Evolutionary conservation across 148 eudicot species (phyloP).

Genomic region (Persicaria maculosa): DNA sequence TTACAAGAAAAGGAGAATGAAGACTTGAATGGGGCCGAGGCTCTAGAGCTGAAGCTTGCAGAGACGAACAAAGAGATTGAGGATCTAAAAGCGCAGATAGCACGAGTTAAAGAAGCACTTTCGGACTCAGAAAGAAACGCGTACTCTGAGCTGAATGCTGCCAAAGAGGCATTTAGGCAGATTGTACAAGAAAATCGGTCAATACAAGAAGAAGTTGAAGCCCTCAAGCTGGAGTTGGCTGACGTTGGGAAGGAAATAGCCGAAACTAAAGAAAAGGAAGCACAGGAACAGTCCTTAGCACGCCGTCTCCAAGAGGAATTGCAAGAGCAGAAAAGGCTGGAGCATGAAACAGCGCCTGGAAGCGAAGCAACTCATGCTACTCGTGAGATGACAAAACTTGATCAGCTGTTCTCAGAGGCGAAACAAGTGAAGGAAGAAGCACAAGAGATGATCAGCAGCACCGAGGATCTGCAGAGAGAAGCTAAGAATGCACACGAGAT

Average conservation of each 20-base stretch:
- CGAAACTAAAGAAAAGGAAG: slow-evolving; percentile 28
- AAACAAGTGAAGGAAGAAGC: slow-evolving; percentile 33
- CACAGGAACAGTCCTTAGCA: slow-evolving; percentile 24
- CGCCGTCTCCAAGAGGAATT: slow-evolving; percentile 29
- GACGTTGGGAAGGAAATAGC: slow-evolving; percentile 36
- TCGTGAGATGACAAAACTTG: slow-evolving; percentile 29
- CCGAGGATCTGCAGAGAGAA: slow-evolving; percentile 26
- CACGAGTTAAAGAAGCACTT: slow-evolving; percentile 29
- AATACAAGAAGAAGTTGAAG: slow-evolving; percentile 27
- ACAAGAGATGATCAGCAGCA: slow-evolving; percentile 27
- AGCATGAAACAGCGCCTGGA: slow-evolving; percentile 34
- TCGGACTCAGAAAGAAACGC: slow-evolving; percentile 25
- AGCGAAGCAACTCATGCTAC: slow-evolving; percentile 28
- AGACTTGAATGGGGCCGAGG: slow-evolving; percentile 16
- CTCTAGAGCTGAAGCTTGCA: slow-evolving; percentile 42
- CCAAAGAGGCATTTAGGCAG: slow-evolving; percentile 35
- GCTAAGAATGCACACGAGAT: slow-evolving; percentile 28
- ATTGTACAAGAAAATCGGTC: slow-evolving; percentile 36
- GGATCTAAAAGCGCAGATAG: slow-evolving; percentile 43
- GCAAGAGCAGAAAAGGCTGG: slow-evolving; percentile 27
- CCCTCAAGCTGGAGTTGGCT: slow-evolving; percentile 47
- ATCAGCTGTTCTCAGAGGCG: slow-evolving; percentile 33
- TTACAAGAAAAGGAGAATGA: slow-evolving; percentile 28
- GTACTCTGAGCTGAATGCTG: slow-evolving; percentile 36
- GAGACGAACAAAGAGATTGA: slow-evolving; percentile 41